These are phyloP conservation scores for Fusarium sp. DNA, from an alignment of 2,329 filamentous ascomycete genomes.

Conservation along the genomic window DNA sequence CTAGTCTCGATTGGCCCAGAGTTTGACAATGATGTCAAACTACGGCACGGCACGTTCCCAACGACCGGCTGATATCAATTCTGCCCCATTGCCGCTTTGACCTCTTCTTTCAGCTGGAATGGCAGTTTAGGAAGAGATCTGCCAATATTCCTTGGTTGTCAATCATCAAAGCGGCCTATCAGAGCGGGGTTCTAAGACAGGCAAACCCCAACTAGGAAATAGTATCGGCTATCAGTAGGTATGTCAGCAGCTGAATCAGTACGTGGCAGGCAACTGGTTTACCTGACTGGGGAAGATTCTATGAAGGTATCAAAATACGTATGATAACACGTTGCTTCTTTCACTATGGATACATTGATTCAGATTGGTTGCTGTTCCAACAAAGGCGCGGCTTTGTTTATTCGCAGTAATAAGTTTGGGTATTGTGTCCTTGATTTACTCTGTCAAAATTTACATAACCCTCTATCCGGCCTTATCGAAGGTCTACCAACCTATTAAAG, in stretches of 20 bases:
- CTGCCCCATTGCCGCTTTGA: not conserved
- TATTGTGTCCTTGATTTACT: too few relatives aligned
- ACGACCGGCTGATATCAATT: not conserved
- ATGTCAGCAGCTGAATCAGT: not conserved
- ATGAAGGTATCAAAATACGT: too few relatives aligned
- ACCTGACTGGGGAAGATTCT: too few relatives aligned
- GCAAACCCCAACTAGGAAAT: fast-evolving
- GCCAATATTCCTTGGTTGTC: not conserved
- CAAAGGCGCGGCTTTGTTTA: too few relatives aligned
- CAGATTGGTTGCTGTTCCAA: too few relatives aligned
- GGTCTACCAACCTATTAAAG: too few relatives aligned
- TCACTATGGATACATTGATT: too few relatives aligned
- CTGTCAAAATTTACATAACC: too few relatives aligned
- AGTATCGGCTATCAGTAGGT: not conserved
- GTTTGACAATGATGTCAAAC: not conserved
- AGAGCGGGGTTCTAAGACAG: not conserved
- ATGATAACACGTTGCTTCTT: too few relatives aligned
- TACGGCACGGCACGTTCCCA: not conserved
- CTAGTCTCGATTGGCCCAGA: not conserved
- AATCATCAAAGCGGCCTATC: not conserved
- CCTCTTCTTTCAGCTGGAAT: not conserved
- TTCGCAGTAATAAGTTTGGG: too few relatives aligned
- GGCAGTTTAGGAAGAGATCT: not conserved
- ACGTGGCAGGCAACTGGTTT: too few relatives aligned
- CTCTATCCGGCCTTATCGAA: too few relatives aligned